These are phyloP conservation scores for Bipolaris zeicola DNA, from an alignment of 2,329 filamentous ascomycete genomes.

Conservation along the genomic window DNA sequence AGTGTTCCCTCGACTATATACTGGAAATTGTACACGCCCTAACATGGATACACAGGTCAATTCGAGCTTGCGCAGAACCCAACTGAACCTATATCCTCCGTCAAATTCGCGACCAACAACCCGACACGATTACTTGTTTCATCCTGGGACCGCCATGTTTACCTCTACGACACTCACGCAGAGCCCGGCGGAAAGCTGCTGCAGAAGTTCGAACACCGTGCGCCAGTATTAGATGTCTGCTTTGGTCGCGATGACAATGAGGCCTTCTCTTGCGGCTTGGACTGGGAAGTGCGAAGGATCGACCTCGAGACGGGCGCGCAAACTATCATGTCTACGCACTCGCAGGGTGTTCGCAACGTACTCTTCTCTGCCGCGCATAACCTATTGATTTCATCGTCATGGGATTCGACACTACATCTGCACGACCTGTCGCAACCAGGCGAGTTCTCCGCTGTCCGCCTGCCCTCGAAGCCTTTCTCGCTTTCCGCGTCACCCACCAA, in stretches of 20 bases:
- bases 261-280: conserved; percentile 84
- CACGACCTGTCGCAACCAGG: conserved; percentile 66
- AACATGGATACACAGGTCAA: conserved; percentile 55
- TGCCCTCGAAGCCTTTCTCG: conserved; percentile 89
- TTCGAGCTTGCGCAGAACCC: conserved; percentile 84
- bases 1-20: background rate
- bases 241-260: conserved; percentile 83
- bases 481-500: conserved; percentile 79
- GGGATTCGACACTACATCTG: conserved; percentile 89
- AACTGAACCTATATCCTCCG: conserved; percentile 81
- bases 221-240: conserved; percentile 88
- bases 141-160: conserved; percentile 92
- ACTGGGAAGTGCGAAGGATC: conserved; percentile 84
- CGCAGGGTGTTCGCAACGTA: conserved; percentile 78
- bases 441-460: conserved; percentile 68
- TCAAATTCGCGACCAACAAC: conserved; percentile 82
- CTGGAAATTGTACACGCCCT: background rate
- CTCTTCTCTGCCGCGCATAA: conserved; percentile 78
- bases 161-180: conserved; percentile 78
- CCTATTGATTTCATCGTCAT: conserved; percentile 86
- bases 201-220: conserved; percentile 77
- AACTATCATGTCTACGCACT: conserved; percentile 77
- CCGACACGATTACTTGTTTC: conserved; percentile 81
- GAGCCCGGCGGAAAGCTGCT: conserved; percentile 68
- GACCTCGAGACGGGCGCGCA: conserved; percentile 74